Evolutionary conservation across 148 eudicot genomes (phyloP).

Genomic region (Fagopyrum homotropicum): DNA sequence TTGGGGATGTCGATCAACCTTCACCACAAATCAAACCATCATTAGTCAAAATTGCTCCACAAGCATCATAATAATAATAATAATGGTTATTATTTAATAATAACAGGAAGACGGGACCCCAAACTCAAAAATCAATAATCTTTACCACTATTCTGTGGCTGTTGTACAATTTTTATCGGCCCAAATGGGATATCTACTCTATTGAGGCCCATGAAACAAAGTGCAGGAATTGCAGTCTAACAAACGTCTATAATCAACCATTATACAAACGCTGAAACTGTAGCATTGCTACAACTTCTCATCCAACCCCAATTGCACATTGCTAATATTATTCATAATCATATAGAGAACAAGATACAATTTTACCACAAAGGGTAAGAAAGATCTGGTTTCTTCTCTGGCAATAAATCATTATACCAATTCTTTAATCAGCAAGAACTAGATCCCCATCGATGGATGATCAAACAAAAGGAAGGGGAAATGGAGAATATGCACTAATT

Average conservation of each 20-base stretch:
- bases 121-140: not conserved
- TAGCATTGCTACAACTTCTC: not conserved
- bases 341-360: not conserved
- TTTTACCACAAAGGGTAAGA: not conserved
- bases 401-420: not conserved
- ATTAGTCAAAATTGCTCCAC: constrained; percentile 7
- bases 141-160: not conserved
- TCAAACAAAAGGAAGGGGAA: not conserved
- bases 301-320: not conserved
- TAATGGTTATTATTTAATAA: not conserved
- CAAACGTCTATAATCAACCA: not conserved
- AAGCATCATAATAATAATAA: not conserved
- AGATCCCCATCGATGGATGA: not conserved
- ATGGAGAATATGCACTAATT: not conserved
- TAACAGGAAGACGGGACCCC: not conserved
- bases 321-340: not conserved
- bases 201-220: constrained; percentile 2
- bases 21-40: constrained; percentile 11
- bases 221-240: not conserved
- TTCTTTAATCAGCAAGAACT: not conserved
- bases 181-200: not conserved
- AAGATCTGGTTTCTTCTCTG: not conserved
- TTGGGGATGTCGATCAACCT: constrained; percentile 96
- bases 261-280: not conserved
- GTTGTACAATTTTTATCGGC: not conserved